Percentiles rank a stretch among this genome's conserved stretches.
These are phyloP conservation scores for Trichoderma afroharzianum DNA, from an alignment of 2,329 filamentous ascomycete species.

Conservation along the genomic window DNA sequence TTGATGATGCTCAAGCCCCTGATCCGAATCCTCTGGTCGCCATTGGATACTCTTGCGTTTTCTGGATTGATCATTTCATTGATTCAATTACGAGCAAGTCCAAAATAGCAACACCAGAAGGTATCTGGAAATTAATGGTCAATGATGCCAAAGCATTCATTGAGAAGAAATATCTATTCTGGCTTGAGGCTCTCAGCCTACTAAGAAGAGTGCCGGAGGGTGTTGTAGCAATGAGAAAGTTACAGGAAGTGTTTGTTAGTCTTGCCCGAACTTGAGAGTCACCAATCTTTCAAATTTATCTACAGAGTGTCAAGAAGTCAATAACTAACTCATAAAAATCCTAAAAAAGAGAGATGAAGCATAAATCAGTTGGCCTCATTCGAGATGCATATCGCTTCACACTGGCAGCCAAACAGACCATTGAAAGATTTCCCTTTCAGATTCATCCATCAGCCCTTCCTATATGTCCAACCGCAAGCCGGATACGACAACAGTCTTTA, in stretches of 20 bases:
- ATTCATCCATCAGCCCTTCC: background rate
- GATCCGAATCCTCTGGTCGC: background rate
- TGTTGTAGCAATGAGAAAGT: constrained; percentile 13
- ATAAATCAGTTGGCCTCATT: background rate
- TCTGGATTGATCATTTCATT: background rate
- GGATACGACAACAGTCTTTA: background rate
- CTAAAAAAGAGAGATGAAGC: background rate
- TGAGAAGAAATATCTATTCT: constrained; percentile 36
- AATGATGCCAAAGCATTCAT: background rate
- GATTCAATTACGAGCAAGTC: background rate
- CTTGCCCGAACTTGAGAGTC: background rate
- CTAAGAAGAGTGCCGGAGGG: constrained; percentile 26
- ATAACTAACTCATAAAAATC: background rate
- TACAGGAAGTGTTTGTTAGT: constrained; percentile 1
- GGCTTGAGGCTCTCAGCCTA: constrained; percentile 42
- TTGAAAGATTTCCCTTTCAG: background rate
- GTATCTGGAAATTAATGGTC: background rate
- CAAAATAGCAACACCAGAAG: background rate
- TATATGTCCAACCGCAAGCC: background rate
- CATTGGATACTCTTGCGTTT: background rate
- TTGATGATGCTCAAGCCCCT: background rate
- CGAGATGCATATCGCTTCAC: background rate
- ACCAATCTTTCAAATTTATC: background rate
- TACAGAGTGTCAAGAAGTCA: background rate
- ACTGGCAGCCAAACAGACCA: background rate